Evolutionary conservation across 495 filamentous ascomycete species (phyloP).

Genomic region (Aspergillus conjunctus): DNA sequence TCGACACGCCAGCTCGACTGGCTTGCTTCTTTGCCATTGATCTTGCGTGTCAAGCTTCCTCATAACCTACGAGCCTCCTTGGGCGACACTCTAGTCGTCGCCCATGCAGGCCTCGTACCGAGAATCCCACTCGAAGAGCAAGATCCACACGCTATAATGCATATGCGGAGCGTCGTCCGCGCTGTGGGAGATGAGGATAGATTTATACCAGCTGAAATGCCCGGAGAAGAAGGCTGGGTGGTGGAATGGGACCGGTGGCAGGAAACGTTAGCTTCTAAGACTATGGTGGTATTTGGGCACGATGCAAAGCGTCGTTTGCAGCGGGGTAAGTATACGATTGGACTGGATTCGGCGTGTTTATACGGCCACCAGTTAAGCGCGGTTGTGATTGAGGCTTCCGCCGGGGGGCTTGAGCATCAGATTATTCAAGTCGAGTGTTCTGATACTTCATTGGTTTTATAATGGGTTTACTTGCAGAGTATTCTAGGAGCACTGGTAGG

Average conservation of each 20-base stretch:
- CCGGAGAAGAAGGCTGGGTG: conserved; percentile 30
- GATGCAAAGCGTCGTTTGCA: conserved; percentile 34
- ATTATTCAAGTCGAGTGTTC: conserved; percentile 29
- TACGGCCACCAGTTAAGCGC: conserved; percentile 30
- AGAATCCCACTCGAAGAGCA: conserved; percentile 63
- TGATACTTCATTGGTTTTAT: conserved; percentile 19
- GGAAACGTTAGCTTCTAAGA: conserved; percentile 18
- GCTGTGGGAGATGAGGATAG: neutral
- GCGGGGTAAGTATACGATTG: conserved; percentile 26
- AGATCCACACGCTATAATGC: conserved; percentile 75
- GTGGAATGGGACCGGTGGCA: conserved; percentile 31
- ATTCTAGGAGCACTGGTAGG: too few relatives aligned
- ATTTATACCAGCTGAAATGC: conserved; percentile 16
- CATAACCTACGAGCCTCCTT: conserved; percentile 33
- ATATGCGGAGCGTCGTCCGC: conserved; percentile 71
- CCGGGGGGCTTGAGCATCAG: conserved; percentile 17
- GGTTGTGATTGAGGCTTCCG: conserved; percentile 22
- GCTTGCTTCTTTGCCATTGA: conserved; percentile 66
- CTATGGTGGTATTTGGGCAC: conserved; percentile 32
- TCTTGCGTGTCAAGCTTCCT: conserved; percentile 61
- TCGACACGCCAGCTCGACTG: conserved; percentile 60
- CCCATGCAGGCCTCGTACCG: conserved; percentile 78
- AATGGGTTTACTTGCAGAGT: too few relatives aligned
- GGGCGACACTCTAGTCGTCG: conserved; percentile 57
- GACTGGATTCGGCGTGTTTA: conserved; percentile 30